Conservation (phyloP, 1,139 yeast genomes). For the Blastobotrys arbuscula region DNA sequence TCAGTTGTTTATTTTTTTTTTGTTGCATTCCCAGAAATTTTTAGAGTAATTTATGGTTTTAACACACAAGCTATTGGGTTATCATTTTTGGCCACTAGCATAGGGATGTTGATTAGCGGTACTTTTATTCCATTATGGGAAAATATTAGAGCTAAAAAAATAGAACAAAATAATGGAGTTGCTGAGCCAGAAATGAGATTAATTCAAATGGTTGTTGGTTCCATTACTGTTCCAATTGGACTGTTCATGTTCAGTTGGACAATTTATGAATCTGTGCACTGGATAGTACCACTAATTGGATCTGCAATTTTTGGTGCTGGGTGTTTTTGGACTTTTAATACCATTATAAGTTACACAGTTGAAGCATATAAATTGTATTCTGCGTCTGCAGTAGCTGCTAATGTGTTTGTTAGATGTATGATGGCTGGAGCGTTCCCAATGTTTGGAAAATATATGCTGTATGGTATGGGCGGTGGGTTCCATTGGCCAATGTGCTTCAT, state of each 20-base stretch:
- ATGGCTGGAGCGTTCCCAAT: slow-evolving; percentile 66
- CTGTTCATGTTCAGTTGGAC: slow-evolving; percentile 64
- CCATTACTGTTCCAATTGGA: slow-evolving; percentile 50
- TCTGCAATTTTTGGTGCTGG: slow-evolving; percentile 12
- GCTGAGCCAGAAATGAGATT: slow-evolving; percentile 43
- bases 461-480: slow-evolving; percentile 39
- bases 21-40: slow-evolving; percentile 56
- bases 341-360: slow-evolving; percentile 12
- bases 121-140: slow-evolving; percentile 19
- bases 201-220: slow-evolving; percentile 39
- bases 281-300: slow-evolving; percentile 68
- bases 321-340: slow-evolving; percentile 11
- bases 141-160: slow-evolving; percentile 42
- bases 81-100: slow-evolving; percentile 30
- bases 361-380: slow-evolving; percentile 10
- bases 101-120: slow-evolving; percentile 9
- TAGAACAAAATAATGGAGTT: slow-evolving; percentile 1
- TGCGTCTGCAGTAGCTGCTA: slow-evolving; percentile 14
- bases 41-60: slow-evolving; percentile 44
- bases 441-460: slow-evolving; percentile 57
- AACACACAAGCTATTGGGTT: slow-evolving; percentile 16
- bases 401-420: slow-evolving; percentile 29
- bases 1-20: slow-evolving; percentile 59
- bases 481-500: slow-evolving; percentile 23
- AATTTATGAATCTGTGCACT: slow-evolving; percentile 57